Percentiles rank a stretch among this genome's conserved stretches.
Evolutionary conservation across 2,329 filamentous ascomycete species (phyloP).

Genomic region (Stagonosporopsis vannaccii): DNA sequence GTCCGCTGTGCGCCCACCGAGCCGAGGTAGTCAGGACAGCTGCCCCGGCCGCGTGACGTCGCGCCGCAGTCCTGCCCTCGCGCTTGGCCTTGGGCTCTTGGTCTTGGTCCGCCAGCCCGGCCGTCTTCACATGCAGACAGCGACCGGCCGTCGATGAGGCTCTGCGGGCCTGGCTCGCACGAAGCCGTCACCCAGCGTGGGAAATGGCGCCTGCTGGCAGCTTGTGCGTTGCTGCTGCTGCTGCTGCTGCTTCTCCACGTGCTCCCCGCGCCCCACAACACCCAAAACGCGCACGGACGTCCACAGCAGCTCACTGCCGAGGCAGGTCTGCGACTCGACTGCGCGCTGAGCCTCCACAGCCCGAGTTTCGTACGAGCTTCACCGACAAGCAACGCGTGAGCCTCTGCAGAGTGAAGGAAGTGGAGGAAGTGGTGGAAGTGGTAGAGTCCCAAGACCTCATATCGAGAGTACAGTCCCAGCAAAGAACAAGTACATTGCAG

Average conservation of each 20-base stretch:
- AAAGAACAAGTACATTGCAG: too few relatives aligned
- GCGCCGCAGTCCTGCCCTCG: background rate
- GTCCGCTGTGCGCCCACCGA: conserved; percentile 1
- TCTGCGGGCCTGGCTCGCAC: conserved; percentile 5
- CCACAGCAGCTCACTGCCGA: background rate
- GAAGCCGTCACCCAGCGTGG: background rate
- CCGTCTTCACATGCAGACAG: conserved; percentile 6
- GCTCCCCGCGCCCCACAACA: conserved; percentile 9
- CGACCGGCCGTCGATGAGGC: background rate
- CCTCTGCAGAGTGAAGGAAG: too few relatives aligned
- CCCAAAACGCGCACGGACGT: conserved; percentile 1
- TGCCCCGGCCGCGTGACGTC: conserved; percentile 16
- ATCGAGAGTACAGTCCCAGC: too few relatives aligned
- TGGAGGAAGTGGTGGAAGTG: too few relatives aligned
- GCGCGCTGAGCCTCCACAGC: background rate
- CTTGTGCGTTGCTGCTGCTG: background rate
- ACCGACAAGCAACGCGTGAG: background rate
- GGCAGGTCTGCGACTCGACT: background rate
- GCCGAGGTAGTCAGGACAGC: conserved; percentile 9
- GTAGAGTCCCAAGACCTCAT: too few relatives aligned
- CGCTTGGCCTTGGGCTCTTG: too few relatives aligned
- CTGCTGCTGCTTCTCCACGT: background rate
- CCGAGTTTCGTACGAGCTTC: background rate
- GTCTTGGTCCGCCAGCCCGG: conserved; percentile 4
- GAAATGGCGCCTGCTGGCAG: too few relatives aligned